Conservation (phyloP, 345 rosid species). For the Pistacia integerrima region DNA sequence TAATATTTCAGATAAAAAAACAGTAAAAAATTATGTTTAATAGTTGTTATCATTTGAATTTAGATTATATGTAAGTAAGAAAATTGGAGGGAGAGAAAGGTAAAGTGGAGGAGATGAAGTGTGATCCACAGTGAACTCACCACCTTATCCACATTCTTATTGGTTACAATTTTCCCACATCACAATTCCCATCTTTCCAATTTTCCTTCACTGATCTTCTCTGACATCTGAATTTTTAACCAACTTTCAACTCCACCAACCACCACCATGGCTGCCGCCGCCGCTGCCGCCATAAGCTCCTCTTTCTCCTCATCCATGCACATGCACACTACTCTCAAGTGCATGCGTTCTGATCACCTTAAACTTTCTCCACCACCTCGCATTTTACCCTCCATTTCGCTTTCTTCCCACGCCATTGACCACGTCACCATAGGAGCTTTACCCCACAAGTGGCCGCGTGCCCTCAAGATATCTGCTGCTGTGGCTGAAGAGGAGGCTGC, state of each 20-base stretch:
- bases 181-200: constrained; percentile 10
- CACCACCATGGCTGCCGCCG: constrained; percentile 42
- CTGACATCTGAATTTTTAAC: background rate
- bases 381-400: background rate
- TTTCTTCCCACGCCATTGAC: constrained; percentile 17
- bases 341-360: constrained; percentile 34
- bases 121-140: constrained; percentile 1
- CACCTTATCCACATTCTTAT: constrained; percentile 21
- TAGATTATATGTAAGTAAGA: no score
- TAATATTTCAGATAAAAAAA: no score
- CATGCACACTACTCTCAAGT: constrained; percentile 32
- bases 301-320: constrained; percentile 44
- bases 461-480: constrained; percentile 45
- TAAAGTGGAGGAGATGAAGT: background rate
- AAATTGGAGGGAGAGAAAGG: no score
- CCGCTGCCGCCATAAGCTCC: constrained; percentile 44
- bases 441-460: constrained; percentile 31
- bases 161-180: constrained; percentile 45
- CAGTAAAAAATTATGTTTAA: no score
- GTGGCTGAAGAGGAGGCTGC: constrained; percentile 50
- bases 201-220: background rate
- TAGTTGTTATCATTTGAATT: no score
- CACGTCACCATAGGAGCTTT: constrained; percentile 9
- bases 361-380: constrained; percentile 29
- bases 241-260: constrained; percentile 1